Evolutionary conservation across 495 filamentous ascomycete species (phyloP), one percentile per base, ranked within the genome.

Genomic region (Xylaria telfairii): DNA sequence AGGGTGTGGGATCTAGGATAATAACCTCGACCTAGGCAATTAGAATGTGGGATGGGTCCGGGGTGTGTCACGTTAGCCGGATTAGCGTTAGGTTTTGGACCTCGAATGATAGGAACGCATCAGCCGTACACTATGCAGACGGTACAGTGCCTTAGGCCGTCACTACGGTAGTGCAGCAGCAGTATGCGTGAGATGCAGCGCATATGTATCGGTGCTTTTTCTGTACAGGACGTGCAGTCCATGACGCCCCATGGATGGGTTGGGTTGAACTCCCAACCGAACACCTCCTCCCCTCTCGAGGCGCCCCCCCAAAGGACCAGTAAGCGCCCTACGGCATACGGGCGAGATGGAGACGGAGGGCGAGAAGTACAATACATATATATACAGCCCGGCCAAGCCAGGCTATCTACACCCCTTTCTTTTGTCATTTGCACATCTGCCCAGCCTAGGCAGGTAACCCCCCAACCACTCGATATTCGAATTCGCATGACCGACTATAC

Each of bases 151-250:
- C n/a, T n/a, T n/a, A n/a, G n/a, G n/a, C n/a, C n/a, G n/a, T n/a
- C n/a, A n/a, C n/a, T 53, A 8, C 49, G 12, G 0, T 32, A 10
- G 28, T 34, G 30, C 53, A 19, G 60, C 39, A 47, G 68, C 39
- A 49, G 42, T 46, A 78, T 79, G 76, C 74, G 76, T 68, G 75
- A 78, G 77, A 76, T 80, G 79, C 79, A 80, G 77, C 75, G 72
- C 74, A 77, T 71, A 69, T 57, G 37, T 53, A 26, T 63, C 39
- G 60, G 60, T 47, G 68, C 65, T 54, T 63, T 68, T 59, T 57
- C 26, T 42, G 42, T 51, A 42, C 30, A 15, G 41, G 67, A 66
- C 62, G 1, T 60, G 13, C n/a, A 10, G 57, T 32, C 24, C 46
- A 46, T 60, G 54, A 39, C 54, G 41, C 66, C 32, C 39, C 66